Evolutionary conservation across 2,329 filamentous ascomycete species (phyloP), one percentile per base, ranked within the genome.

Genomic region (Endocalyx cinctus): DNA sequence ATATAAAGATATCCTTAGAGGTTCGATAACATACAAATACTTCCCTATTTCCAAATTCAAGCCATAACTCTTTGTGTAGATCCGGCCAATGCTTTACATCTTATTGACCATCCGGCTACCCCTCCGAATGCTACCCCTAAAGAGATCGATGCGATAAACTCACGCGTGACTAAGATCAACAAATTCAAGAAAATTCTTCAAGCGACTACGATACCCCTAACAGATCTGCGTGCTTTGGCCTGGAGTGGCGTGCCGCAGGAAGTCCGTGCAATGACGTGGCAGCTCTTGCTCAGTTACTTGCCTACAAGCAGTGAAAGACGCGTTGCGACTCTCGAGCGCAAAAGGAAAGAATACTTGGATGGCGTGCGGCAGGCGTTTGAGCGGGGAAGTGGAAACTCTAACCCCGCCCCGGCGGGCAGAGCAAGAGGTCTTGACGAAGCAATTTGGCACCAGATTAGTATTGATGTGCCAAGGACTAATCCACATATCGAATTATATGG

Each of bases 391-490:
- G 58, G 49, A 8, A 59, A 52, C 41, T n/a, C n/a, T n/a, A n/a
- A n/a, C n/a, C 50, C 58, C 19, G 43, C 57, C 11, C 46, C 69
- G 1, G 46, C 62, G 4, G 67, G 72, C 11, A 70, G 72, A 43
- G 58, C 67, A 6, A 64, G 77, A 41, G 90, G 89, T 3, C 66
- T 98, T 13, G 94, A 98, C 50, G 92, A 98, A 66, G 84, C 87
- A n/a, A 81, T 98, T 38, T 98, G 92, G 92, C 92, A 98, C 65
- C 92, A 98, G 57, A 97, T 98, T 63, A 96, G 88, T 61, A 98
- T 98, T 53, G 92, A 98, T 55, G 87, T 97, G 15, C 92, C 92
- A 3, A 79, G 92, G 31, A 98, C 92, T 4, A 97, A 95, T 55
- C 92, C 92, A 10, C 92, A 97, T 60, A 82, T 98, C 34, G 86